A percentile compares a stretch with the other conserved stretches of the same genome.
These are phyloP conservation scores for Tolypocladium nubicola DNA, from an alignment of 2,329 filamentous ascomycete genomes.

Conservation along the genomic window DNA sequence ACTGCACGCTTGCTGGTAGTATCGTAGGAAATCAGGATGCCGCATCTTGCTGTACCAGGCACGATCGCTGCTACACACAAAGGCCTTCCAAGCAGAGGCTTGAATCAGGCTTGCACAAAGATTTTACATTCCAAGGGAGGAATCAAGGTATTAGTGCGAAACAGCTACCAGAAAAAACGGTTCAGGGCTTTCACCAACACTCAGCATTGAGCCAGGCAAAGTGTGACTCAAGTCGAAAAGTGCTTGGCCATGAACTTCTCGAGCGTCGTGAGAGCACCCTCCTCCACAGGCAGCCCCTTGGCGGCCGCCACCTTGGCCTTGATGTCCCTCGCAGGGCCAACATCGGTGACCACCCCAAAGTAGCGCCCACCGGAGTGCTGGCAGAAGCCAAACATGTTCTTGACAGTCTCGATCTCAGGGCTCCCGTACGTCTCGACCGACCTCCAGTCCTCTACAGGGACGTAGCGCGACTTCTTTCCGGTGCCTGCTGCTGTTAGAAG, in stretches of 20 bases:
- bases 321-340: constrained; percentile 12
- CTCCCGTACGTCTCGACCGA: constrained; percentile 20
- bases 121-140: too few relatives aligned
- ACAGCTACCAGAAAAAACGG: too few relatives aligned
- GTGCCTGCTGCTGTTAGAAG: constrained; percentile 14
- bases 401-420: constrained; percentile 21
- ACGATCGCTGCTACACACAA: too few relatives aligned
- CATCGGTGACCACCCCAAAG: constrained; percentile 17
- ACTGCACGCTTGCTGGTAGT: too few relatives aligned
- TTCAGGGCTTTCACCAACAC: too few relatives aligned
- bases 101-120: too few relatives aligned
- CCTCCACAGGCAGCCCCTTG: constrained; percentile 10
- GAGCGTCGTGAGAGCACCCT: constrained; percentile 12
- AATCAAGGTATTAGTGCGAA: too few relatives aligned
- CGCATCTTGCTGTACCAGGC: too few relatives aligned
- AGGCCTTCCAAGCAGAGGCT: too few relatives aligned
- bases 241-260: constrained; percentile 14
- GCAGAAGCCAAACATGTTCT: constrained; percentile 24
- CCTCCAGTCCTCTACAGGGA: constrained; percentile 19
- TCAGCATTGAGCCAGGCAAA: too few relatives aligned
- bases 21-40: too few relatives aligned
- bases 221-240: constrained; percentile 7
- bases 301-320: constrained; percentile 17
- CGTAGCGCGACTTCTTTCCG: constrained; percentile 19
- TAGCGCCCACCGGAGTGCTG: constrained; percentile 21